Conservation (phyloP, 805 yeast genomes). For the Wickerhamiella dianesei region DNA sequence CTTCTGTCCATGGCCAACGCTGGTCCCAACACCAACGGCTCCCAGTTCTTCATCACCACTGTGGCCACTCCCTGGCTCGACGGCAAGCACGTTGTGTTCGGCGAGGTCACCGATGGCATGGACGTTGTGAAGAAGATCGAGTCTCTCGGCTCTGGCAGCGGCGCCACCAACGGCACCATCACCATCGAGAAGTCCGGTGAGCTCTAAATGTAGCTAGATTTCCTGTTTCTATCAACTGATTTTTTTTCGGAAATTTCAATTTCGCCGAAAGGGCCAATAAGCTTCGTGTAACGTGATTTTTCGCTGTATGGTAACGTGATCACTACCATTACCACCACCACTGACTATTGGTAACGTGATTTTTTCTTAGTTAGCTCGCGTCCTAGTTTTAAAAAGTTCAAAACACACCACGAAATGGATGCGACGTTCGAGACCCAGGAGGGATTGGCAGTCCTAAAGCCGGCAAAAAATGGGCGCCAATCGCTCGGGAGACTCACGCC, state of each 20-base stretch:
- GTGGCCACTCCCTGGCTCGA: conserved; percentile 80
- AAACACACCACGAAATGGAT: too few relatives aligned
- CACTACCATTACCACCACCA: background rate
- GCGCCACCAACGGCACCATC: conserved; percentile 52
- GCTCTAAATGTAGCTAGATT: conserved; percentile 26
- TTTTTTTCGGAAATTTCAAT: background rate
- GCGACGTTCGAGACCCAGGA: too few relatives aligned
- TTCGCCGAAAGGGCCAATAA: background rate
- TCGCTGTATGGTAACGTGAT: background rate
- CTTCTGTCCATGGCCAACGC: conserved; percentile 94
- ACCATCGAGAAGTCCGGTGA: conserved; percentile 53
- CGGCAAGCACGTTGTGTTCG: conserved; percentile 91
- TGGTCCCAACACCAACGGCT: conserved; percentile 96
- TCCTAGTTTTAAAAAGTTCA: too few relatives aligned
- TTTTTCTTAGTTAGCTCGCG: too few relatives aligned
- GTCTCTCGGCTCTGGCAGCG: conserved; percentile 52
- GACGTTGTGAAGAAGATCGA: conserved; percentile 81
- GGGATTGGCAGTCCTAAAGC: too few relatives aligned
- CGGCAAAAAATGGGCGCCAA: too few relatives aligned
- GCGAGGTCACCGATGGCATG: conserved; percentile 75
- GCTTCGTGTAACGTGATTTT: background rate
- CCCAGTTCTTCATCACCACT: conserved; percentile 93
- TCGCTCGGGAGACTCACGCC: too few relatives aligned
- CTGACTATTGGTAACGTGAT: background rate
- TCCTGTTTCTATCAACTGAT: background rate